These are phyloP conservation scores for Liriodendron chinense DNA, from an alignment of 164 flowering plant species.

Conservation along the genomic window DNA sequence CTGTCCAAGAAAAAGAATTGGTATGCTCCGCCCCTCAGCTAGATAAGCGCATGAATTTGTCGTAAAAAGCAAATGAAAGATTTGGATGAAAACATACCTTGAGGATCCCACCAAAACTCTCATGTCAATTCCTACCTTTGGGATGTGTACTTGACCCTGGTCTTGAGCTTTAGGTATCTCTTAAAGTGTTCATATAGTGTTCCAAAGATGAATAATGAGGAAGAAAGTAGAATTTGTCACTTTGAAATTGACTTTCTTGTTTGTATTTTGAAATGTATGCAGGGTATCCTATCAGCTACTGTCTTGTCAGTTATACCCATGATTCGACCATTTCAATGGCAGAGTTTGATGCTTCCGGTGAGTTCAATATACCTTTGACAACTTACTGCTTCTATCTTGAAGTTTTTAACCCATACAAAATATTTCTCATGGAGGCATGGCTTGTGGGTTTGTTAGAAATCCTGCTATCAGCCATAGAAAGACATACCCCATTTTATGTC, in stretches of 20 bases:
- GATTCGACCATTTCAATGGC: constrained; percentile 97
- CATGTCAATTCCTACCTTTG: no score
- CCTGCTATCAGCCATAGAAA: neutral
- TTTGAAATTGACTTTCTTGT: neutral
- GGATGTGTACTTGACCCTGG: no score
- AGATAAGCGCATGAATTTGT: no score
- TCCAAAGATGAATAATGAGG: neutral
- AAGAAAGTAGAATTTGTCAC: neutral
- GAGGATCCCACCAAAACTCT: no score
- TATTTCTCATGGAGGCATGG: no score
- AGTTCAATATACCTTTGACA: constrained; percentile 23
- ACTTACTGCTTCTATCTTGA: constrained; percentile 2
- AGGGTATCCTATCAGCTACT: constrained; percentile 85
- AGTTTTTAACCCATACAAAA: neutral
- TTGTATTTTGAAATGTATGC: constrained; percentile 25
- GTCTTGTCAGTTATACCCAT: constrained; percentile 80
- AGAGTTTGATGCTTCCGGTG: constrained; percentile 88
- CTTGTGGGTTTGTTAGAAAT: neutral
- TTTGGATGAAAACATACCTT: no score
- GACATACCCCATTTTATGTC: neutral
- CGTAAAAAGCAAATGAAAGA: no score
- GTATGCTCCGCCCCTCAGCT: no score
- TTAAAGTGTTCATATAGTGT: neutral
- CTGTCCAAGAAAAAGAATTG: no score
- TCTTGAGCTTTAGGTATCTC: neutral